Percentiles rank a stretch among this genome's conserved stretches.
Conservation (phyloP, 31 red algal genomes). For the Asparagopsis taxiformis region DNA sequence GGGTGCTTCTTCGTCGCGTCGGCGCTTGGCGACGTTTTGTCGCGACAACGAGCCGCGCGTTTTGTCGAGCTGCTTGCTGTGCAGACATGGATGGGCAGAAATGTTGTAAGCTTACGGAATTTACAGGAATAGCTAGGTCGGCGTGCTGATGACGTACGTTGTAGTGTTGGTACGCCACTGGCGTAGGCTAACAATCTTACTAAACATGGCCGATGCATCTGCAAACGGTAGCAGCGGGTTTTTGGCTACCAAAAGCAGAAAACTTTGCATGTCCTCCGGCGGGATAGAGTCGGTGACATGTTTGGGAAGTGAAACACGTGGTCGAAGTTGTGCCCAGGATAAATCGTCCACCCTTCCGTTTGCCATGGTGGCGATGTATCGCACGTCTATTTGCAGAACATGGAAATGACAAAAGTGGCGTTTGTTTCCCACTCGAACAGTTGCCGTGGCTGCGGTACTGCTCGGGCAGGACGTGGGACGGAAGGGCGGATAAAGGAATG, state of each 20-base stretch:
- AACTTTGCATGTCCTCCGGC: constrained; percentile 33
- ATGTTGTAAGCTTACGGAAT: no score
- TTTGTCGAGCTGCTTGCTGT: no score
- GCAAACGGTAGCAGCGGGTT: constrained; percentile 16
- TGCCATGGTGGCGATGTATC: constrained; percentile 12
- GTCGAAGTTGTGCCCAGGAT: constrained; percentile 27
- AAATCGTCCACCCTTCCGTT: constrained; percentile 45
- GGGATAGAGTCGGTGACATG: constrained; percentile 38
- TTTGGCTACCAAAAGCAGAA: constrained; percentile 31
- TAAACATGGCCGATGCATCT: constrained; percentile 5
- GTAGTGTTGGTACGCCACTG: constrained; percentile 26
- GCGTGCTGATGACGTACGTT: constrained; percentile 16
- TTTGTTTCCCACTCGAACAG: no score
- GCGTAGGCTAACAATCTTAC: constrained; percentile 22
- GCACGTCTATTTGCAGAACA: no score
- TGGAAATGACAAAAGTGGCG: no score
- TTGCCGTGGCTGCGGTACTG: no score
- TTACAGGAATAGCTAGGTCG: no score
- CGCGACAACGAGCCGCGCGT: no score
- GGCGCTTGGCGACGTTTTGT: constrained; percentile 12
- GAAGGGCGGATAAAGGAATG: no score
- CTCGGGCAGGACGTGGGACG: no score
- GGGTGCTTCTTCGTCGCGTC: neutral
- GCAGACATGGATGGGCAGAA: no score
- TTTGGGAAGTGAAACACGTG: constrained; percentile 11